A percentile compares a stretch with the other conserved stretches of the same genome.
Evolutionary conservation across 2,329 filamentous ascomycete species (phyloP).

Genomic region (Alternaria arborescens): DNA sequence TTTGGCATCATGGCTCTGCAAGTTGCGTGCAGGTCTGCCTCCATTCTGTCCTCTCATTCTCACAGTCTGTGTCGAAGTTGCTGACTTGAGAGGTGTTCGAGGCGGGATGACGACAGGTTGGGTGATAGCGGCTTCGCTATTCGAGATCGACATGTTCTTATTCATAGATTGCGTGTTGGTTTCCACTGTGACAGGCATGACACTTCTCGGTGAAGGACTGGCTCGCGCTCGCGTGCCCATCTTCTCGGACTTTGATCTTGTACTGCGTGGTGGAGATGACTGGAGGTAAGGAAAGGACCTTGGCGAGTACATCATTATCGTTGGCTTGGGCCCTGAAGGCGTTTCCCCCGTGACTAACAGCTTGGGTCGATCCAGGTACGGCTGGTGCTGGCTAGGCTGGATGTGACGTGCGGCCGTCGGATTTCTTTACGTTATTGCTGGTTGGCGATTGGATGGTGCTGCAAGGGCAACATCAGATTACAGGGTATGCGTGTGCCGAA

Average conservation of each 20-base stretch:
- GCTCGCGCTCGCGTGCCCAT: conserved; percentile 43
- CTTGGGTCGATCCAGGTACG: conserved; percentile 23
- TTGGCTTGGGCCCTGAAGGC: conserved; percentile 33
- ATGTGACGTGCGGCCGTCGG: conserved; percentile 42
- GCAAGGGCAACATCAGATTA: conserved; percentile 40
- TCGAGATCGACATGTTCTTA: conserved; percentile 14
- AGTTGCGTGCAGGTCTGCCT: conserved; percentile 35
- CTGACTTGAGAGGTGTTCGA: conserved; percentile 41
- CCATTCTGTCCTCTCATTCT: conserved; percentile 44
- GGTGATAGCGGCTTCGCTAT: conserved; percentile 26
- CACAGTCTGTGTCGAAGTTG: conserved; percentile 43
- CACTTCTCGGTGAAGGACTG: conserved; percentile 24
- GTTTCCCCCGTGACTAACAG: conserved; percentile 39
- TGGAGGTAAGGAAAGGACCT: conserved; percentile 55
- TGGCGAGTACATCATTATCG: conserved; percentile 55
- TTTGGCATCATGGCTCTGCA: conserved; percentile 52
- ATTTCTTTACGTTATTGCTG: conserved; percentile 51
- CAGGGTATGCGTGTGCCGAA: conserved; percentile 33
- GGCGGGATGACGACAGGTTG: conserved; percentile 55
- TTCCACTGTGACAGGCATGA: conserved; percentile 20
- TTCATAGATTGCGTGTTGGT: conserved; percentile 17
- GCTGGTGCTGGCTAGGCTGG: conserved; percentile 24
- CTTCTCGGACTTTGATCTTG: conserved; percentile 30
- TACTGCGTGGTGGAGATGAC: conserved; percentile 37
- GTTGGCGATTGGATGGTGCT: conserved; percentile 42